These are phyloP conservation scores for Colletotrichum brevisporum DNA, from an alignment of 2,329 filamentous ascomycete genomes.

Conservation along the genomic window DNA sequence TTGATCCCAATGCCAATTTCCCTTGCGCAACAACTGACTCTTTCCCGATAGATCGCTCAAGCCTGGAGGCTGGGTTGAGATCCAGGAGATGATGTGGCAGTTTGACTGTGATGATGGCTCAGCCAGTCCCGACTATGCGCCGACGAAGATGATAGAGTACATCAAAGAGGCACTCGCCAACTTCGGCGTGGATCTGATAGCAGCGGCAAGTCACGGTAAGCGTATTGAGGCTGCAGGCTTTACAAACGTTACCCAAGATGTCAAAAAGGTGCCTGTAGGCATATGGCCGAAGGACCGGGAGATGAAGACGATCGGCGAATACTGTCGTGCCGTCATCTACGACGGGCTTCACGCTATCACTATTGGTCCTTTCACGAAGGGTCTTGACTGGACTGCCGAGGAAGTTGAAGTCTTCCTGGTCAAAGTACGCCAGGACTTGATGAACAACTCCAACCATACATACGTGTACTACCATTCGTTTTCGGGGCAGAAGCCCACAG, in stretches of 20 bases:
- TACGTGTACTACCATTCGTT: constrained; percentile 47
- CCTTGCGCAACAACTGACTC: background rate
- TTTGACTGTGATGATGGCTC: constrained; percentile 58
- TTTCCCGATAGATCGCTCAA: constrained; percentile 38
- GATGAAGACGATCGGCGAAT: constrained; percentile 55
- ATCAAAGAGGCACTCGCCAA: constrained; percentile 49
- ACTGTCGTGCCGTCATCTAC: constrained; percentile 42
- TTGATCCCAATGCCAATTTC: background rate
- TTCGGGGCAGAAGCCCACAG: constrained; percentile 46
- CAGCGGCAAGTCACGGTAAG: constrained; percentile 48
- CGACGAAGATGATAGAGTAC: constrained; percentile 48
- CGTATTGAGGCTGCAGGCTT: constrained; percentile 44
- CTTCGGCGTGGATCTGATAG: constrained; percentile 48
- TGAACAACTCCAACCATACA: constrained; percentile 47
- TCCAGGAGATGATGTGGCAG: constrained; percentile 40
- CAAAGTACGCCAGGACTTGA: constrained; percentile 45
- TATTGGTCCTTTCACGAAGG: constrained; percentile 47
- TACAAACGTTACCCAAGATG: constrained; percentile 46
- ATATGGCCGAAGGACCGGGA: constrained; percentile 57
- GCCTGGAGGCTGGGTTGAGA: constrained; percentile 30
- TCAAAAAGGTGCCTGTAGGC: constrained; percentile 48
- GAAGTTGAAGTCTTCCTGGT: constrained; percentile 47
- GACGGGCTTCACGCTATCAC: constrained; percentile 43
- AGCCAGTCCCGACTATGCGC: constrained; percentile 43
- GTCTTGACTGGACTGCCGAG: constrained; percentile 45